Evolutionary conservation across 208 protist species (phyloP), one percentile per base, ranked within the genome.

Genomic region (Vickermania ingenoplastis): DNA sequence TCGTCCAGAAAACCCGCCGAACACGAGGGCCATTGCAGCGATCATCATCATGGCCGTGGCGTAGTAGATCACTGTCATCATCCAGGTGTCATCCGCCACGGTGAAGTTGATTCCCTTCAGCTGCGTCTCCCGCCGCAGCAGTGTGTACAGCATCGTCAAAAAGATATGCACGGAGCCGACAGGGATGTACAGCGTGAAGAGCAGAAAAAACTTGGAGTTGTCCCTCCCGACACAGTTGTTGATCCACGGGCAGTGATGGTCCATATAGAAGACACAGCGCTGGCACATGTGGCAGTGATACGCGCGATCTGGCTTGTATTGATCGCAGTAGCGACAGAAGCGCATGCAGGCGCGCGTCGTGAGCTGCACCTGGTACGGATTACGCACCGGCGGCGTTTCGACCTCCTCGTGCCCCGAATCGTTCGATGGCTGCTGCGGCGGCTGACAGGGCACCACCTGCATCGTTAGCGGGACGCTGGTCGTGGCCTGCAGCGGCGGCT

Each of bases 161-260:
- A 73, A 65, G 53, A 90, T 85, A 61, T 87, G 80, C 23, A 85
- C 82, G 0, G 70, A 79, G 0, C 83, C 79, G 5, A 87, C 57
- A n/a, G 83, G 83, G 57, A 85, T 83, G 64, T 87, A 89, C 28
- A 63, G 31, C 7, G 90, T 56, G 41, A 89, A 91, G n/a, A 94
- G 70, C 25, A 89, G 17, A 48, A 94, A 94, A 52, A 62, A 80
- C 57, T 89, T 88, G 50, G 63, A 67, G 72, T 91, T 94, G 2
- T 68, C 45, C 24, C 69, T 63, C 2, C 80, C 81, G 11, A 92
- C 80, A 48, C 85, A 92, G 73, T 90, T 94, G 68, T 90, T 89
- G 45, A 94, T 85, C 83, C 85, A 94, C 25, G 83, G 83, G 60
- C 88, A 94, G 69, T 92, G 85, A 67, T 94, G 88, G 59, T 94